Percentiles rank a stretch among this genome's conserved stretches.
These are phyloP conservation scores for Lentithecium fluviatile DNA, from an alignment of 495 filamentous ascomycete species.

Conservation along the genomic window DNA sequence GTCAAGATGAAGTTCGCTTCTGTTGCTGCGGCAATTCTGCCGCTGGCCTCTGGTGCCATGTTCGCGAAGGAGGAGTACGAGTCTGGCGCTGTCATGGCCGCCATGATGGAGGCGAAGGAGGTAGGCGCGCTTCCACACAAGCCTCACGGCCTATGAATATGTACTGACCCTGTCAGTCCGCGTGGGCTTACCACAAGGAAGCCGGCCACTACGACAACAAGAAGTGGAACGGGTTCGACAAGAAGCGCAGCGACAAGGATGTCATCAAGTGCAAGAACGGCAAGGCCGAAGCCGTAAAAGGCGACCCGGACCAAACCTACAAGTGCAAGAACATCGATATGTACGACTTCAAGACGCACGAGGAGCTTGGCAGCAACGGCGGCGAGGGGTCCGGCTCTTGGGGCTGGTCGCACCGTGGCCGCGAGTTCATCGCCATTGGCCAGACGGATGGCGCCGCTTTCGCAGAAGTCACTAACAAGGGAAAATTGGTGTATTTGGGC, in stretches of 20 bases:
- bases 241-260: conserved; percentile 9
- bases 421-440: conserved; percentile 58
- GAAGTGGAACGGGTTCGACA: conserved; percentile 16
- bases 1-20: conserved; percentile 25
- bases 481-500: conserved; percentile 56
- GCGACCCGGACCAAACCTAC: conserved; percentile 23
- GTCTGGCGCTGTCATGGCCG: conserved; percentile 18
- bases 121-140: background rate
- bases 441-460: conserved; percentile 59
- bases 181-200: conserved; percentile 17
- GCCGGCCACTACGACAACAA: conserved; percentile 20
- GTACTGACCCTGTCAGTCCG: conserved; percentile 8
- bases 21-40: conserved; percentile 13
- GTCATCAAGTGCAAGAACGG: conserved; percentile 15
- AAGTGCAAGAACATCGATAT: conserved; percentile 29
- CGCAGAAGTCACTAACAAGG: conserved; percentile 51
- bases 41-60: conserved; percentile 11
- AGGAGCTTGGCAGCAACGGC: conserved; percentile 18
- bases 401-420: conserved; percentile 57
- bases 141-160: background rate
- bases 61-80: conserved; percentile 22
- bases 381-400: conserved; percentile 35
- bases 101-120: conserved; percentile 26
- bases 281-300: conserved; percentile 18
- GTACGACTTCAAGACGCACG: conserved; percentile 25